Evolutionary conservation across 805 yeast species (phyloP).

Genomic region (Ogataea allantospora): DNA sequence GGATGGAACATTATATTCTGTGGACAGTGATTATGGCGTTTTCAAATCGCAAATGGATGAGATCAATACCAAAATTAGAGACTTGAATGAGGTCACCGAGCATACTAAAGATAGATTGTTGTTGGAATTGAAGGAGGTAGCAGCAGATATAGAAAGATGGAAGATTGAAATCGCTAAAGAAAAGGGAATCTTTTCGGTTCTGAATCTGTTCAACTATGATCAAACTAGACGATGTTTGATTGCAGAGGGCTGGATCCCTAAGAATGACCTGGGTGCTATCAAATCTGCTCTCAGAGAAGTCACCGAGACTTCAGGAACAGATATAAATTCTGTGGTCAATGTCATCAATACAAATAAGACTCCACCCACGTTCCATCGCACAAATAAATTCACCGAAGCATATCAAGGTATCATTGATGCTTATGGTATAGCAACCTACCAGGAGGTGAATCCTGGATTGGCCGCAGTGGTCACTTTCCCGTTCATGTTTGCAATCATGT

Average conservation of each 20-base stretch:
- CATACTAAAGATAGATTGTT: conserved; percentile 67
- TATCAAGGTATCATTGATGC: conserved; percentile 73
- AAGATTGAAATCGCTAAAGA: conserved; percentile 68
- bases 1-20: conserved; percentile 72
- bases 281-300: conserved; percentile 64
- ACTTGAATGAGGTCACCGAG: conserved; percentile 49
- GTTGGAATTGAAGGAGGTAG: conserved; percentile 76
- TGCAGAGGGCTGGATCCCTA: conserved; percentile 97
- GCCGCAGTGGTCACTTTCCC: conserved; percentile 77
- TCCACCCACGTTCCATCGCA: conserved; percentile 70
- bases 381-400: conserved; percentile 66
- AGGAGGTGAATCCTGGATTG: conserved; percentile 73
- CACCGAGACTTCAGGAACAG: conserved; percentile 47
- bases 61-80: conserved; percentile 42
- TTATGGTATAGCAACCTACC: conserved; percentile 74
- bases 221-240: conserved; percentile 80
- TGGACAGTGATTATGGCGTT: conserved; percentile 41
- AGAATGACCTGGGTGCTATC: conserved; percentile 65
- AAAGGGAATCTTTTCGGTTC: conserved; percentile 72
- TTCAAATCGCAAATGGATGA: conserved; percentile 51
- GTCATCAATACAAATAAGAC: conserved; percentile 61
- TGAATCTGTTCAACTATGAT: conserved; percentile 80
- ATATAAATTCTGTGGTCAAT: conserved; percentile 53
- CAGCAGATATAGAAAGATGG: conserved; percentile 77
- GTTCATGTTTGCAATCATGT: conserved; percentile 81